A percentile compares a stretch with the other conserved stretches of the same genome.
These are phyloP conservation scores for Scortechinia acanthostroma DNA, from an alignment of 2,329 filamentous ascomycete species.

Conservation along the genomic window DNA sequence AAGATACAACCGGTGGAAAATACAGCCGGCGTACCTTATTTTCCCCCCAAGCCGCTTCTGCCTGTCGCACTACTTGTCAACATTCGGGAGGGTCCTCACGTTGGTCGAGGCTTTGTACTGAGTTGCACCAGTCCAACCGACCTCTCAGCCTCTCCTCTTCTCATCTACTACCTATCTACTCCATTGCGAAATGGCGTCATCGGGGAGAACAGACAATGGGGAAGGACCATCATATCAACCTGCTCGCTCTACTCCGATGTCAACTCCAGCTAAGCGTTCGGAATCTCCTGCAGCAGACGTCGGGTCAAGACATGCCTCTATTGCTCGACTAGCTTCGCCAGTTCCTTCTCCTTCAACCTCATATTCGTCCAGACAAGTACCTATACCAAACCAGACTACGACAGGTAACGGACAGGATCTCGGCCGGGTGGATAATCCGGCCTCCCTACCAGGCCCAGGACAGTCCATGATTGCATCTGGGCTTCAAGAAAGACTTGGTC, in stretches of 20 bases:
- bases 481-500: constrained; percentile 68
- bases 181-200: no score
- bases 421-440: constrained; percentile 58
- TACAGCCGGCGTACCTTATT: no score
- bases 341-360: constrained; percentile 29
- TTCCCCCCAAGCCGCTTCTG: no score
- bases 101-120: no score
- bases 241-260: not conserved
- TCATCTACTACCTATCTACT: no score
- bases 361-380: constrained; percentile 31
- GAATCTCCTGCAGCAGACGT: constrained; percentile 28
- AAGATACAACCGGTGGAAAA: no score
- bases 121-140: no score
- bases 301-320: constrained; percentile 38
- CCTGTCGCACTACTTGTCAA: no score
- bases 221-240: not conserved
- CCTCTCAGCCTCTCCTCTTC: no score
- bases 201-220: not conserved
- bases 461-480: constrained; percentile 83
- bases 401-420: constrained; percentile 36
- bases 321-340: constrained; percentile 44
- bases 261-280: constrained; percentile 13
- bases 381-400: constrained; percentile 31
- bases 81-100: no score
- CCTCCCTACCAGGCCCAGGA: constrained; percentile 67